Percentiles rank a stretch among this genome's conserved stretches.
These are phyloP conservation scores for Diplogelasinospora grovesii DNA, from an alignment of 495 filamentous ascomycete genomes.

Conservation along the genomic window DNA sequence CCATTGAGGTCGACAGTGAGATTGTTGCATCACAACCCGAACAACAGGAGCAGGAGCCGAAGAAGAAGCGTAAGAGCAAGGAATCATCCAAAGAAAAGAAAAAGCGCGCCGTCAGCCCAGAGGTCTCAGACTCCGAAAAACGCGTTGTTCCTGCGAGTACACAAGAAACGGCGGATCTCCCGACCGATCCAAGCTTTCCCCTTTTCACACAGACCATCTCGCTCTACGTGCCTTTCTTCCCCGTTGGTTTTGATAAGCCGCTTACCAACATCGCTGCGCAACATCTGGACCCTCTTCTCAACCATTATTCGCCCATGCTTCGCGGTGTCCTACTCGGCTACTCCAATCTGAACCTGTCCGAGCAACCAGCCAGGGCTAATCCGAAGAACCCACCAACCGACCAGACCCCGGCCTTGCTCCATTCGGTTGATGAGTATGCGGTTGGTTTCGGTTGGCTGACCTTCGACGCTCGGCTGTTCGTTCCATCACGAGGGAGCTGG, in stretches of 20 bases:
- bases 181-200: slow-evolving; percentile 25
- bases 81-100: slow-evolving; percentile 12
- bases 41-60: too few species aligned
- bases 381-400: slow-evolving; percentile 27
- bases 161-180: slow-evolving; percentile 6
- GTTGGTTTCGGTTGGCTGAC: slow-evolving; percentile 43
- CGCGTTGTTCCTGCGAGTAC: too few species aligned
- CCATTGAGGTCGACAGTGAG: too few species aligned
- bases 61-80: slow-evolving; percentile 24
- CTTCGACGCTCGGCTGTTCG: slow-evolving; percentile 38
- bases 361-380: slow-evolving; percentile 31
- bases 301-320: slow-evolving; percentile 39
- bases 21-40: too few species aligned
- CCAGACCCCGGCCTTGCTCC: slow-evolving; percentile 30
- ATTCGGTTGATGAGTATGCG: slow-evolving; percentile 39
- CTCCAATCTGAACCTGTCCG: slow-evolving; percentile 39
- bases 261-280: slow-evolving; percentile 37
- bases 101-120: slow-evolving; percentile 8
- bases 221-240: slow-evolving; percentile 42
- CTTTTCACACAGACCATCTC: slow-evolving; percentile 44
- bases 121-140: slow-evolving; percentile 1
- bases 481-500: slow-evolving; percentile 39
- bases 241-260: slow-evolving; percentile 37
- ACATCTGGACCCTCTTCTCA: slow-evolving; percentile 39
- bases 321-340: slow-evolving; percentile 41